Base-by-base conservation (phyloP, 2,329 filamentous ascomycete species). In the Periconia digitata region DNA sequence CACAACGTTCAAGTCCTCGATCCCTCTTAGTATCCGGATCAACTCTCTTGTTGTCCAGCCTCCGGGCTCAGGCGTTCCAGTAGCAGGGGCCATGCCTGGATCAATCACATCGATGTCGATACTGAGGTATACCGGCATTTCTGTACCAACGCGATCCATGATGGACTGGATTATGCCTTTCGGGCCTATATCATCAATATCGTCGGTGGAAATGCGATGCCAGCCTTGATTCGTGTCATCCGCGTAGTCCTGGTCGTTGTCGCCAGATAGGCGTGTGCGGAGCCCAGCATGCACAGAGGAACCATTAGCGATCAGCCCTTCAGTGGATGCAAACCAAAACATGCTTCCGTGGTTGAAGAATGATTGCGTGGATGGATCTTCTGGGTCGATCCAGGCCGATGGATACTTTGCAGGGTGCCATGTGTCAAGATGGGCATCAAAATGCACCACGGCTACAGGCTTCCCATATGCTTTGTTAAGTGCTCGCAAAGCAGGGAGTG, bases 21-120 rank as follows among this genome's bases (percentile, higher is more conserved):
- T 81, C 0, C 89, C 90, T 24, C 90, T 78, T 66, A 96, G 72
- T 49, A 96, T 90, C 12, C 87, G 79, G 55, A 95, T 92, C 59
- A 96, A 77, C 76, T 96, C 92, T 43, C 91, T 79, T 17, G 88
- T 95, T 6, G 89, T 94, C 91, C 91, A 96, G 32, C 91, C 91
- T 48, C 92, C 91, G 0, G 90, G 87, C 75, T 95, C 91, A 0
- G 91, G 91, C 0, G 91, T 96, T 1, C 91, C 92, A 0, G 90
- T 95, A 2, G 87, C 89, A 0, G 90, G 89, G 2, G 84, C 84
- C 42, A 84, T 74, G 24, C 81, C 85, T 0, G 89, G 89, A 67
- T 92, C 88, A 40, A 92, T 76, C 0, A 92, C 87, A 69, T 92
- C 89, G 57, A 92, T 92, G 63, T 92, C 89, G 15, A 92, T 82